phyloP scores from a whole-genome alignment of 2,329 filamentous ascomycete genomes.

The Pseudogymnoascus sp. region DNA sequence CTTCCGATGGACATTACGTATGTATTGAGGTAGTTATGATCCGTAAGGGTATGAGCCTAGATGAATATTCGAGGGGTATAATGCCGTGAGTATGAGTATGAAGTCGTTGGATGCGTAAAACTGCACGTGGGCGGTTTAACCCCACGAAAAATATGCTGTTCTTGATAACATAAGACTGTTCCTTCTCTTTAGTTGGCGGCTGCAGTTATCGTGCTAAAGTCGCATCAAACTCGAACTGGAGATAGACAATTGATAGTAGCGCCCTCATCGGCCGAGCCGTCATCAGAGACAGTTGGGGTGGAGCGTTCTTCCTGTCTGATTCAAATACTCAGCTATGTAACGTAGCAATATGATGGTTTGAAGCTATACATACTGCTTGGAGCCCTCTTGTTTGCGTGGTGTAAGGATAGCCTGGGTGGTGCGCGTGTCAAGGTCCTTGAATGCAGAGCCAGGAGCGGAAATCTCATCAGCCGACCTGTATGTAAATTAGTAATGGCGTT shows the following conservation, averaged over 20 bases:
- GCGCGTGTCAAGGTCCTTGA: slow-evolving; percentile 26
- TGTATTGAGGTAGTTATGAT: slow-evolving; percentile 8
- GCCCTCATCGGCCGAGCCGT: slow-evolving; percentile 27
- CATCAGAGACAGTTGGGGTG: slow-evolving; percentile 26
- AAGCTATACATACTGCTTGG: neutral
- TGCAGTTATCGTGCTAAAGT: neutral
- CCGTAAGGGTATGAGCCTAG: slow-evolving; percentile 2
- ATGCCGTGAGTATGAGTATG: slow-evolving; percentile 8
- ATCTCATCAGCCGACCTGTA: slow-evolving; percentile 13
- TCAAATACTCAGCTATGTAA: neutral
- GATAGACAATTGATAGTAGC: slow-evolving; percentile 26
- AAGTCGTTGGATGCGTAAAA: slow-evolving; percentile 8
- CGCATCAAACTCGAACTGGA: slow-evolving; percentile 19
- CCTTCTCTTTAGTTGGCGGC: neutral
- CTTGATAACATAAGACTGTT: neutral
- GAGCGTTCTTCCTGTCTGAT: neutral
- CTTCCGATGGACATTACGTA: slow-evolving; percentile 6
- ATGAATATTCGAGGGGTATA: slow-evolving; percentile 6
- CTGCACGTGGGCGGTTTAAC: neutral
- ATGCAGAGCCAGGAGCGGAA: slow-evolving; percentile 19
- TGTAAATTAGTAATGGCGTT: neutral
- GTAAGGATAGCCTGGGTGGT: neutral
- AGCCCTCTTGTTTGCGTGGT: neutral
- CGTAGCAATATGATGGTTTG: neutral
- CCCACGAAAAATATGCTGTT: slow-evolving; percentile 3